Conservation (phyloP, 108 stramenopile genomes). For the Pseudonitzschia multiseries region DNA sequence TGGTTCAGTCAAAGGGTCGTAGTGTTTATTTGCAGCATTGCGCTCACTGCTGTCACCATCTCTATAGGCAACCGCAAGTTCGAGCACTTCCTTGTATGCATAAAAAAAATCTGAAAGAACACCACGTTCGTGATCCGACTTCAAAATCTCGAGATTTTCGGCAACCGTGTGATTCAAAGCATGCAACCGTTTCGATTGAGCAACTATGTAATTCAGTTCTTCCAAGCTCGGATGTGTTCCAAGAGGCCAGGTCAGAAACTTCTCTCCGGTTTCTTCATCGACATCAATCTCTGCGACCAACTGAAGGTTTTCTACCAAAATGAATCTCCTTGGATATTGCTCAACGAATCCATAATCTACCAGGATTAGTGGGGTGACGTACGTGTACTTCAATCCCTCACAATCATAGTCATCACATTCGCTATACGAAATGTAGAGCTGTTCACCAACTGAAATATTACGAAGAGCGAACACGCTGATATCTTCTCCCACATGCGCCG, state of each 20-base stretch:
- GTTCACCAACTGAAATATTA: constrained; percentile 12
- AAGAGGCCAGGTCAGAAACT: constrained; percentile 7
- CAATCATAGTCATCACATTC: constrained; percentile 2
- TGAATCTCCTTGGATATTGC: constrained; percentile 41
- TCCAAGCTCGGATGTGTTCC: neutral
- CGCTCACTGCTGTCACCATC: neutral
- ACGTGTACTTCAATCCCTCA: constrained; percentile 16
- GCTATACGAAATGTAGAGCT: constrained; percentile 16
- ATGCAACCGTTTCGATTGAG: constrained; percentile 12
- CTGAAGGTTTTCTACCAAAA: neutral
- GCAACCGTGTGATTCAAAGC: neutral
- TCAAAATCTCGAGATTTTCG: neutral
- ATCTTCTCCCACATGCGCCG: constrained; percentile 23
- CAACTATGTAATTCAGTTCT: neutral
- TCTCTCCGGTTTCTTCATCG: constrained; percentile 7
- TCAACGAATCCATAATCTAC: constrained; percentile 82
- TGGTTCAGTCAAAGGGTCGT: constrained; percentile 1
- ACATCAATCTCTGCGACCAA: constrained; percentile 12
- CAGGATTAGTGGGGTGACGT: constrained; percentile 70
- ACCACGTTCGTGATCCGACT: constrained; percentile 12
- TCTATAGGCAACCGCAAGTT: constrained; percentile 13
- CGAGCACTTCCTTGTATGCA: constrained; percentile 6
- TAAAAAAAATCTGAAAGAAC: neutral
- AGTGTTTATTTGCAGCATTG: neutral
- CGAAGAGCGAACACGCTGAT: constrained; percentile 38